Percentiles rank a stretch among this genome's conserved stretches.
These are phyloP conservation scores for Phaffomyces thermotolerans DNA, from an alignment of 805 yeast genomes.

Conservation along the genomic window DNA sequence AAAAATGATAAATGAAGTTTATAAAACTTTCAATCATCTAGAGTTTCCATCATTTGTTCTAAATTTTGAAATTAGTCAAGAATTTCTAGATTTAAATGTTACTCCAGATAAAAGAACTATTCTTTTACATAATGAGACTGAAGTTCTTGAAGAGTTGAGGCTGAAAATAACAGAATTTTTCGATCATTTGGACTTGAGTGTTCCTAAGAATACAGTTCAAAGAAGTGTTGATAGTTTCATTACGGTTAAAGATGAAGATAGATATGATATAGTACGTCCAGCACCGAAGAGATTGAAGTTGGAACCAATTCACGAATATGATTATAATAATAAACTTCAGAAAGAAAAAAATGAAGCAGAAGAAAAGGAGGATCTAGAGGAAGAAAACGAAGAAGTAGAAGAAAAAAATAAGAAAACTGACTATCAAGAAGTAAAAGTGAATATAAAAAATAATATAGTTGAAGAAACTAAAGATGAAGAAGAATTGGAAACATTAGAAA, in stretches of 20 bases:
- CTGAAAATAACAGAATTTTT: conserved; percentile 43
- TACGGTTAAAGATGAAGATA: neutral
- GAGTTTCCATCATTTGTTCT: conserved; percentile 69
- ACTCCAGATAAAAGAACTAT: conserved; percentile 85
- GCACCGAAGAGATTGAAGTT: conserved; percentile 4
- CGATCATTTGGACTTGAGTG: conserved; percentile 28
- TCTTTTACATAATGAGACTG: conserved; percentile 56
- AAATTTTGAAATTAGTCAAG: conserved; percentile 47
- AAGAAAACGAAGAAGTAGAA: neutral
- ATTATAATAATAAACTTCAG: neutral
- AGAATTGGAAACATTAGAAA: neutral
- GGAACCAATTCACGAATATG: neutral
- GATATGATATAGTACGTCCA: conserved; percentile 1
- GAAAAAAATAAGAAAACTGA: no score
- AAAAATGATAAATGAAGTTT: conserved; percentile 64
- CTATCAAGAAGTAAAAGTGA: no score
- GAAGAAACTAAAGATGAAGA: neutral
- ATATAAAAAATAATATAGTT: neutral
- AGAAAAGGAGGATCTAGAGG: neutral
- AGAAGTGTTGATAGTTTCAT: conserved; percentile 3
- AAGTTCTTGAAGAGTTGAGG: conserved; percentile 48
- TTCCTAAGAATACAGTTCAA: conserved; percentile 23
- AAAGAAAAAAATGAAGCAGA: conserved; percentile 5
- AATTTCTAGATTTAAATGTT: conserved; percentile 71
- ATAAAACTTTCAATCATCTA: conserved; percentile 59